These are phyloP conservation scores for Trypanosoma melophagium DNA, from an alignment of 208 protist genomes.

Conservation along the genomic window DNA sequence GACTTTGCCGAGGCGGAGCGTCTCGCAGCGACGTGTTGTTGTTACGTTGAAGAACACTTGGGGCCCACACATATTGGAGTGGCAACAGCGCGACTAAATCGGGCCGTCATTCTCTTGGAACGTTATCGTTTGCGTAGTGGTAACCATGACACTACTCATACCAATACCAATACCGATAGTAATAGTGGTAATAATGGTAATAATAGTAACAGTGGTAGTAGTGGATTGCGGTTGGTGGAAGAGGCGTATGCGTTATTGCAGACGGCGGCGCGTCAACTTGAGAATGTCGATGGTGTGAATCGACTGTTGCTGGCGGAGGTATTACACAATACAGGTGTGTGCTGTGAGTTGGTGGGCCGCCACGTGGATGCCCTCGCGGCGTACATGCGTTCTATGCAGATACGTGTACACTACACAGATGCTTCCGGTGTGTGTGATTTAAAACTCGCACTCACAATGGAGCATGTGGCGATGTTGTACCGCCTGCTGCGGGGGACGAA, in stretches of 20 bases:
- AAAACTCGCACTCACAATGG: constrained; percentile 61
- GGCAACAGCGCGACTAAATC: constrained; percentile 41
- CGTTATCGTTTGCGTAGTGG: constrained; percentile 18
- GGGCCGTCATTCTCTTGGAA: constrained; percentile 52
- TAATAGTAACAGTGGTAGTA: background rate
- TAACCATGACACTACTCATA: background rate
- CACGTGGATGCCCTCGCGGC: constrained; percentile 28
- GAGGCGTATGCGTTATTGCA: constrained; percentile 25
- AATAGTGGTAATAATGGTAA: background rate
- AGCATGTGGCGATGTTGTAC: constrained; percentile 67
- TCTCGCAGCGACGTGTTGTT: constrained; percentile 47
- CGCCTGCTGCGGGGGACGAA: constrained; percentile 23
- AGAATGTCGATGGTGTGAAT: constrained; percentile 31
- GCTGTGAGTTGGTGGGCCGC: constrained; percentile 35
- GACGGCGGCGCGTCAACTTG: constrained; percentile 25
- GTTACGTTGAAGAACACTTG: constrained; percentile 57
- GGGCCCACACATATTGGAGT: constrained; percentile 28
- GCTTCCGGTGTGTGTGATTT: constrained; percentile 35
- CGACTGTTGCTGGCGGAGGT: constrained; percentile 61
- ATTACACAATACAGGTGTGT: constrained; percentile 62
- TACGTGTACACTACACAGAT: constrained; percentile 29
- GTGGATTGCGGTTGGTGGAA: background rate
- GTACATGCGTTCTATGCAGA: constrained; percentile 37
- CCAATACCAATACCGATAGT: background rate
- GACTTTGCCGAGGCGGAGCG: constrained; percentile 58